These are phyloP conservation scores for Hordeum pubiflorum DNA, from an alignment of 202 grass and related monocot species.

Conservation along the genomic window DNA sequence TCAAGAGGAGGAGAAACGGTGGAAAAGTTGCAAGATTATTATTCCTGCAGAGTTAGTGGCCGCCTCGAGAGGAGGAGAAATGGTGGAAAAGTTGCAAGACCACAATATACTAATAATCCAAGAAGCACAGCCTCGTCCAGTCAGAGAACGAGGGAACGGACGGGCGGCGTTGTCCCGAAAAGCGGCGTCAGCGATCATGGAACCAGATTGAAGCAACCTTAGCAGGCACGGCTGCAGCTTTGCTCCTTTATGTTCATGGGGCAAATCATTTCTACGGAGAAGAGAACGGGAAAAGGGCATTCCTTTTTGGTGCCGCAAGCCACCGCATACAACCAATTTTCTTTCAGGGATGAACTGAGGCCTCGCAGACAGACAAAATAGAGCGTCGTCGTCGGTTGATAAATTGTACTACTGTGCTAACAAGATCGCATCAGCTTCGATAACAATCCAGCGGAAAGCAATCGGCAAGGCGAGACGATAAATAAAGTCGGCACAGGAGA, in stretches of 20 bases:
- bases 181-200: not conserved
- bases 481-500: not conserved
- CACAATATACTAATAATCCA: not conserved
- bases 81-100: not conserved
- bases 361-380: not conserved
- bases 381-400: not conserved
- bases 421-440: not conserved
- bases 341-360: not conserved
- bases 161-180: not conserved
- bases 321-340: not conserved
- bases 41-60: not conserved
- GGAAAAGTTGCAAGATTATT: not conserved
- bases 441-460: not conserved
- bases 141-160: not conserved
- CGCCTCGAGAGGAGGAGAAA: not conserved
- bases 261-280: not conserved
- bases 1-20: not conserved
- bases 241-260: not conserved
- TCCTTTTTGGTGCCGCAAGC: not conserved
- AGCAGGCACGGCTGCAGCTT: conserved; percentile 8
- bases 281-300: not conserved
- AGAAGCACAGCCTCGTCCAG: not conserved
- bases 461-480: too few relatives aligned
- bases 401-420: too few relatives aligned
- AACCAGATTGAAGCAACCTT: conserved; percentile 18